Evolutionary conservation across 2,329 filamentous ascomycete genomes (phyloP), one percentile per base, ranked within the genome.

Genomic region (Apiospora malaysiana): DNA sequence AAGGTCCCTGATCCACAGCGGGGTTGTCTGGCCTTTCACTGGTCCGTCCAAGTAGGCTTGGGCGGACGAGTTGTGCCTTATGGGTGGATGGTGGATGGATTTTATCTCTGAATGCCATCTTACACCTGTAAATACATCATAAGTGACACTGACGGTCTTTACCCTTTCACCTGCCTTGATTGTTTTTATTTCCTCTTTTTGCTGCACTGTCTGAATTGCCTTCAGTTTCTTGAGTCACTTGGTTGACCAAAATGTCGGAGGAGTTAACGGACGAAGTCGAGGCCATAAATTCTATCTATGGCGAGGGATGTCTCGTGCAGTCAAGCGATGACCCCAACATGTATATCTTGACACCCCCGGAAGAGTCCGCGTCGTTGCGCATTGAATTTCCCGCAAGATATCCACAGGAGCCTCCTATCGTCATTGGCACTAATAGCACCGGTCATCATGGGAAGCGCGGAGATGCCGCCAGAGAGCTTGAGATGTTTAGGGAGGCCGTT

Each of bases 241-340:
- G 51, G 27, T 21, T 63, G 56, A 10, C 56, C 18, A 63, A 40
- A 72, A 88, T 89, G 86, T 88, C 87, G 10, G 86, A 89, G 73
- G 87, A 89, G 74, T 86, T 95, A 37, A 80, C 82, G 67, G 93
- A 96, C 81, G 93, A 96, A 79, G 83, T 95, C 42, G 92, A 92
- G 78, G 93, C 92, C 73, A 92, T 96, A 77, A 96, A 95, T 81
- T 93, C 93, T 70, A 96, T 96, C 74, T 96, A 95, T 82, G 91
- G 90, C 74, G 86, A 90, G 66, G 85, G 84, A n/a, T 92, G 91
- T 14, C 84, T 95, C 70, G 71, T 80, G 68, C 78, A 75, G 73
- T 76, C 84, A 59, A 77, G 83, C 71, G 79, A 82, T 27, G 77
- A 81, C 49, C 75, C 78, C 25, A 73, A 82, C 76, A 75, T 87